These are phyloP conservation scores for Vanrija sp. DNA, from an alignment of 1,284 basidiomycete species.

Conservation along the genomic window DNA sequence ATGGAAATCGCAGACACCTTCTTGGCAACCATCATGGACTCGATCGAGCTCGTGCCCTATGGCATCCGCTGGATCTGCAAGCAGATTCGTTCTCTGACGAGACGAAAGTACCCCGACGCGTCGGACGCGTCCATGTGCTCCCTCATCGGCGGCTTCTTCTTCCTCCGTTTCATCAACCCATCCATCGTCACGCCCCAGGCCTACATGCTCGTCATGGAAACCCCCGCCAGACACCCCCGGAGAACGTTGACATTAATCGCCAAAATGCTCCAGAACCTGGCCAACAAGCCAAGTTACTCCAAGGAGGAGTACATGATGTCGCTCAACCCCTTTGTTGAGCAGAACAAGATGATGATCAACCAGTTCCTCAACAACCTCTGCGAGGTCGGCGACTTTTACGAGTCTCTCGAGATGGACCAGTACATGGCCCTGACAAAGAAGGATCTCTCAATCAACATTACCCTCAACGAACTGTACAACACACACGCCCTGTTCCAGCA, in stretches of 20 bases:
- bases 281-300: conserved; percentile 96
- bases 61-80: conserved; percentile 99
- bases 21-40: conserved; percentile 95
- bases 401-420: conserved; percentile 97
- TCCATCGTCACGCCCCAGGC: conserved; percentile 99
- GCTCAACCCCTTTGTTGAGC: conserved; percentile 96
- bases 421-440: conserved; percentile 99
- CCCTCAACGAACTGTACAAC: conserved; percentile 98
- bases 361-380: conserved; percentile 93
- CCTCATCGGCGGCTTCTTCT: conserved; percentile 98
- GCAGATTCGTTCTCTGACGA: conserved; percentile 90
- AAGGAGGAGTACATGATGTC: conserved; percentile 99
- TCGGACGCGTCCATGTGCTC: conserved; percentile 97
- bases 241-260: conserved; percentile 95
- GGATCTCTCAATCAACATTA: conserved; percentile 95
- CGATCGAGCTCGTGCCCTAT: conserved; percentile 94
- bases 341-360: conserved; percentile 95
- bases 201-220: conserved; percentile 97
- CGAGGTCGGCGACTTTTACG: conserved; percentile 99
- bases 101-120: conserved; percentile 97
- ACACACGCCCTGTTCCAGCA: conserved; percentile 92
- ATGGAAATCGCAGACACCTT: conserved; percentile 99
- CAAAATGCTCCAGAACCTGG: conserved; percentile 98
- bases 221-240: conserved; percentile 93
- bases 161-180: conserved; percentile 98